These are phyloP conservation scores for Globisporangium solare DNA, from an alignment of 352 stramenopile genomes.

Conservation along the genomic window DNA sequence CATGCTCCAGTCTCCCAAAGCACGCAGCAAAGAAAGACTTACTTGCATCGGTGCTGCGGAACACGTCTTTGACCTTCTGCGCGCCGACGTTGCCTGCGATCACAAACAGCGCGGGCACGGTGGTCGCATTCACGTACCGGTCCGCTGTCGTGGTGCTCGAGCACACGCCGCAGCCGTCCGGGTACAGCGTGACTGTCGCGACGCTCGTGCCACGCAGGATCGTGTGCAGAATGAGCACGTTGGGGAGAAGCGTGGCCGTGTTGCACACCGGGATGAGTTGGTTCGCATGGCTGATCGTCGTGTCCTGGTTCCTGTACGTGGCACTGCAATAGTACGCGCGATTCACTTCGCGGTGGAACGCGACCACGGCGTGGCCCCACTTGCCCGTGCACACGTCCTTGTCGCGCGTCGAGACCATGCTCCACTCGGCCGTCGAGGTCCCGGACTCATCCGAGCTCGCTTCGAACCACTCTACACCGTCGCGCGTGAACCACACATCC, in stretches of 20 bases:
- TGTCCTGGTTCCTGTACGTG: slow-evolving; percentile 39
- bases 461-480: slow-evolving; percentile 47
- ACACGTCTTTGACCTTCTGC: slow-evolving; percentile 78
- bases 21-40: slow-evolving; percentile 13
- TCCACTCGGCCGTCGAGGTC: slow-evolving; percentile 74
- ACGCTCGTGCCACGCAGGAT: slow-evolving; percentile 42
- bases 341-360: slow-evolving; percentile 43
- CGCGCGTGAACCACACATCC: slow-evolving; percentile 69
- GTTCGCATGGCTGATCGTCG: slow-evolving; percentile 40
- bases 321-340: slow-evolving; percentile 53
- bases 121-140: slow-evolving; percentile 51
- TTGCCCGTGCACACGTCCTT: slow-evolving; percentile 63
- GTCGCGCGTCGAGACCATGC: slow-evolving; percentile 42
- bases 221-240: slow-evolving; percentile 28
- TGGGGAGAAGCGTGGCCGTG: slow-evolving; percentile 23
- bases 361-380: slow-evolving; percentile 61
- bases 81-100: slow-evolving; percentile 64
- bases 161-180: slow-evolving; percentile 69
- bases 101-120: slow-evolving; percentile 49
- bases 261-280: slow-evolving; percentile 67
- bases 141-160: slow-evolving; percentile 17
- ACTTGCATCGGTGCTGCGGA: slow-evolving; percentile 62
- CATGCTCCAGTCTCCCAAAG: background rate
- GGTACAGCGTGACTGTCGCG: slow-evolving; percentile 55
- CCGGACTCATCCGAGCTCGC: slow-evolving; percentile 64